Evolutionary conservation across 75 land plant species (phyloP).

Genomic region (Cryptomeria japonica): DNA sequence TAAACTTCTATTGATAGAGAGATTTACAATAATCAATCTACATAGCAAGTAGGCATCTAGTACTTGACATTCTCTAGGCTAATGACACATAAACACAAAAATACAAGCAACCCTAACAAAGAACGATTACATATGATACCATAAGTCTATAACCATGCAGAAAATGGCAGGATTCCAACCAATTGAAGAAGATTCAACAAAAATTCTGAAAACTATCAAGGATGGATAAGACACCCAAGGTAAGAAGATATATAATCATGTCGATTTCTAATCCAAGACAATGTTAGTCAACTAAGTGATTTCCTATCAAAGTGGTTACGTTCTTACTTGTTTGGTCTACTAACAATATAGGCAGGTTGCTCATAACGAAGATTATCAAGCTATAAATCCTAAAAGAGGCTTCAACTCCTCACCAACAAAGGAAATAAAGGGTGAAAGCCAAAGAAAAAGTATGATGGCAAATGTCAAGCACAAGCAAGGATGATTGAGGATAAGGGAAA

Average conservation of each 20-base stretch:
- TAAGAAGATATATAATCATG: neutral
- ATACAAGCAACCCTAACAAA: neutral
- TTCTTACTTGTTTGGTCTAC: no score
- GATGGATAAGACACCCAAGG: neutral
- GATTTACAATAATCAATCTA: neutral
- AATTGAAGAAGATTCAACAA: neutral
- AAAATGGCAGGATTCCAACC: neutral
- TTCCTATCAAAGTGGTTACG: no score
- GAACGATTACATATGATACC: neutral
- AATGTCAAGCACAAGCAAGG: no score
- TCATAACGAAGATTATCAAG: no score
- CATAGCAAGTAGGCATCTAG: neutral
- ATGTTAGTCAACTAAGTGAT: no score
- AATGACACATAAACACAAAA: neutral
- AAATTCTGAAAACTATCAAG: neutral
- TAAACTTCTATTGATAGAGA: neutral
- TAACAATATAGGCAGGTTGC: no score
- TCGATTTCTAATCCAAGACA: neutral
- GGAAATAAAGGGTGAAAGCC: no score
- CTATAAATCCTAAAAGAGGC: no score
- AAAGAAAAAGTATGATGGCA: no score
- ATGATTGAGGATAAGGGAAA: no score
- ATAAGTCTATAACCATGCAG: neutral
- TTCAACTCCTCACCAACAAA: no score
- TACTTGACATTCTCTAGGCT: neutral